Evolutionary conservation across 768 basidiomycete genomes (phyloP).

Genomic region (Pleurotus tuoliensis): DNA sequence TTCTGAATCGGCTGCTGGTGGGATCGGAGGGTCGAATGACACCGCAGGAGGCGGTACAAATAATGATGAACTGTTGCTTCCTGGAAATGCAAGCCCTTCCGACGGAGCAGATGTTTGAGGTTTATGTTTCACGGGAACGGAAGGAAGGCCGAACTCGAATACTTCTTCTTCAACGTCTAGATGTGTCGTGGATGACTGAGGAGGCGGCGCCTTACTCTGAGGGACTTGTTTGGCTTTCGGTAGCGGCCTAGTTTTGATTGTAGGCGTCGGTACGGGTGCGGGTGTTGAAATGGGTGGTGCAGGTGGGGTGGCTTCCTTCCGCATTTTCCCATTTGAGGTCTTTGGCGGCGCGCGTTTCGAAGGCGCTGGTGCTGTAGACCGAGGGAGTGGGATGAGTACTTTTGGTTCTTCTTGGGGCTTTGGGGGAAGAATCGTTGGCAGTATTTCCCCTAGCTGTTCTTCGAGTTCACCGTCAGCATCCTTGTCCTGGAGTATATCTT

Average conservation of each 20-base stretch:
- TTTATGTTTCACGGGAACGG: slow-evolving; percentile 26
- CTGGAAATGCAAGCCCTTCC: slow-evolving; percentile 36
- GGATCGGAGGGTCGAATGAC: slow-evolving; percentile 10
- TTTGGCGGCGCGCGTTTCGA: slow-evolving; percentile 29
- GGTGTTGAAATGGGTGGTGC: no score
- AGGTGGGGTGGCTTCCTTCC: slow-evolving; percentile 18
- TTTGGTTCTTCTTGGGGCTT: slow-evolving; percentile 32
- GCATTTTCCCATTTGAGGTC: slow-evolving; percentile 17
- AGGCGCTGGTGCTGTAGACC: slow-evolving; percentile 15
- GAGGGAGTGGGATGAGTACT: slow-evolving; percentile 25
- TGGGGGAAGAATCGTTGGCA: slow-evolving; percentile 22
- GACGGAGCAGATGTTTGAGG: slow-evolving; percentile 26
- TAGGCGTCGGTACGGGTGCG: slow-evolving; percentile 6
- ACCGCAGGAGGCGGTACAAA: slow-evolving; percentile 22
- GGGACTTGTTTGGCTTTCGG: slow-evolving; percentile 14
- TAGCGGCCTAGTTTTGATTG: slow-evolving; percentile 7
- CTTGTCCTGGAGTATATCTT: slow-evolving; percentile 16
- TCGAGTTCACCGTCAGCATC: slow-evolving; percentile 29
- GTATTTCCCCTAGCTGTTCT: slow-evolving; percentile 40
- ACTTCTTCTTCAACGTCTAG: slow-evolving; percentile 41
- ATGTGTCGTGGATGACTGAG: slow-evolving; percentile 4
- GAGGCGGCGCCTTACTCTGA: slow-evolving; percentile 18
- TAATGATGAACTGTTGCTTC: slow-evolving; percentile 16
- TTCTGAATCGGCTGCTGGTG: slow-evolving; percentile 18
- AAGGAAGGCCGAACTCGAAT: slow-evolving; percentile 45